A percentile compares a stretch with the other conserved stretches of the same genome.
phyloP scores from a whole-genome alignment of 345 rosid species.

The Aquilaria malaccensis region DNA sequence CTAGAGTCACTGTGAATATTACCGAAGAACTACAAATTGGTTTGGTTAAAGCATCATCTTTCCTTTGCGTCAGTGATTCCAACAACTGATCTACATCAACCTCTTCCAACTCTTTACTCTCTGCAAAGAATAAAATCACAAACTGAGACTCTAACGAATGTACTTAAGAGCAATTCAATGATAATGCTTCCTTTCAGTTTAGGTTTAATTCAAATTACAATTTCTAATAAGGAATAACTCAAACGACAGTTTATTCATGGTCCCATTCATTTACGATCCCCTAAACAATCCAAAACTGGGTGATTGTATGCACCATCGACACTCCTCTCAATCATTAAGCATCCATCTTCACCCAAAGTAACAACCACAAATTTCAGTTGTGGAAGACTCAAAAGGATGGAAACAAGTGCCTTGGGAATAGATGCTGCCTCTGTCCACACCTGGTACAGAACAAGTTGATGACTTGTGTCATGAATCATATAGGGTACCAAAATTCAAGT shows the following conservation, averaged over 20 bases:
- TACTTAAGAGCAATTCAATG: neutral
- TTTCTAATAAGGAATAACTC: no score
- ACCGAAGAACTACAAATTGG: slow-evolving; percentile 61
- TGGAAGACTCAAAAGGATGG: slow-evolving; percentile 60
- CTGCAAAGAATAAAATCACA: slow-evolving; percentile 6
- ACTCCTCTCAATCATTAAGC: slow-evolving; percentile 68
- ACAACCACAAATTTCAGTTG: slow-evolving; percentile 60
- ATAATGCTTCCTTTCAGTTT: neutral
- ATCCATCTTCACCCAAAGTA: slow-evolving; percentile 75
- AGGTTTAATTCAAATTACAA: no score
- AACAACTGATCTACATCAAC: slow-evolving; percentile 47
- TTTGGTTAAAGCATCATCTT: slow-evolving; percentile 28
- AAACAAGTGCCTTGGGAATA: slow-evolving; percentile 39
- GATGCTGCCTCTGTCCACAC: slow-evolving; percentile 73
- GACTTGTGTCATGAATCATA: neutral
- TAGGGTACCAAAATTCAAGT: slow-evolving; percentile 1
- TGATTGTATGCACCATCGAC: slow-evolving; percentile 32
- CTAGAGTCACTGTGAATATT: slow-evolving; percentile 3
- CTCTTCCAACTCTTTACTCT: slow-evolving; percentile 35
- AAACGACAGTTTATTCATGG: no score
- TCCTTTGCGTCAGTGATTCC: slow-evolving; percentile 35
- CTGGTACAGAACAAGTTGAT: slow-evolving; percentile 29
- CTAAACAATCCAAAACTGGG: neutral
- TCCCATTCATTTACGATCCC: slow-evolving; percentile 1
- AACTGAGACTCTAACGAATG: no score